Evolutionary conservation across 140 eudicot species (phyloP).

Genomic region (Senecio squalidus): DNA sequence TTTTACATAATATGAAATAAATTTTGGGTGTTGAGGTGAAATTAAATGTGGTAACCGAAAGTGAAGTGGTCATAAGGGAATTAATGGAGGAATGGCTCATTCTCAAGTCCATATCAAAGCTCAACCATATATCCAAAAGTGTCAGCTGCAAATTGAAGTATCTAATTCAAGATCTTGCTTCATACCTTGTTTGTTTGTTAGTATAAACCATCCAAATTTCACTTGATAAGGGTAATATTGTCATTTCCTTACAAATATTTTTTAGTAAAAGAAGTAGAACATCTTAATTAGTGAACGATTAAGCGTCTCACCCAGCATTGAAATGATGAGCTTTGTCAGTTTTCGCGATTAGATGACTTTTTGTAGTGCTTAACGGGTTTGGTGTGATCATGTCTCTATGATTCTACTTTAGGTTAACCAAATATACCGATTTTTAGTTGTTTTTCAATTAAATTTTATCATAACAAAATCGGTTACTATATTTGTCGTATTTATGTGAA

Average conservation of each 20-base stretch:
- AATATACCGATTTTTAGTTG: neutral
- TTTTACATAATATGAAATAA: neutral
- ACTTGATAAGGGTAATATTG: slow-evolving; percentile 15
- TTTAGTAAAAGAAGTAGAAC: neutral
- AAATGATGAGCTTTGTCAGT: too few species aligned
- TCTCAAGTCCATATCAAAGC: slow-evolving; percentile 33
- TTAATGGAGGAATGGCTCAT: slow-evolving; percentile 36
- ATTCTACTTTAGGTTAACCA: too few species aligned
- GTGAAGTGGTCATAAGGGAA: slow-evolving; percentile 25
- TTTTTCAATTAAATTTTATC: too few species aligned
- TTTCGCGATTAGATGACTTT: too few species aligned
- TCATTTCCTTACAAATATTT: neutral
- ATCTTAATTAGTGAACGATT: too few species aligned
- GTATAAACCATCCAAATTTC: slow-evolving; percentile 10
- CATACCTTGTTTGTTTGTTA: slow-evolving; percentile 34
- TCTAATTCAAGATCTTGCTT: slow-evolving; percentile 31
- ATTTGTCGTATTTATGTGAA: slow-evolving; percentile 15
- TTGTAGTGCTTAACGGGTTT: too few species aligned
- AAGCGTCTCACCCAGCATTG: too few species aligned
- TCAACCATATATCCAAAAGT: slow-evolving; percentile 21
- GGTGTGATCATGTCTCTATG: too few species aligned
- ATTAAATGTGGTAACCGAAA: slow-evolving; percentile 33
- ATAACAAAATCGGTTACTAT: neutral
- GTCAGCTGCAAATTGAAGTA: slow-evolving; percentile 36
- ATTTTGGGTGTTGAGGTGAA: slow-evolving; percentile 23